These are phyloP conservation scores for Sporothrix phasma DNA, from an alignment of 2,329 filamentous ascomycete species.

Conservation along the genomic window DNA sequence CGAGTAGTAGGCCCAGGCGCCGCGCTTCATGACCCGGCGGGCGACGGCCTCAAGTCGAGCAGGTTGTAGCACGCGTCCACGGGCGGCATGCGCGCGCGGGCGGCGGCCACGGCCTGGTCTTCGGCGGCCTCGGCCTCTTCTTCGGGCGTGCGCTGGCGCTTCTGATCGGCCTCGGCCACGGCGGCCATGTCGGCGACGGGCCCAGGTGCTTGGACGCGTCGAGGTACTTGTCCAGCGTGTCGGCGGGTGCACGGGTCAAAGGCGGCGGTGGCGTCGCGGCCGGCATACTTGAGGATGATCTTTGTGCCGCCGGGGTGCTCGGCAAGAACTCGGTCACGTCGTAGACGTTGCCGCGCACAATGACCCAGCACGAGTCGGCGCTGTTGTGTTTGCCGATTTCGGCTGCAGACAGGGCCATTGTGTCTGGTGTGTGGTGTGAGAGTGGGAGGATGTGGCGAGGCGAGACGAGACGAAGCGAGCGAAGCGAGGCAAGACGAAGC, in stretches of 20 bases:
- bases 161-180: constrained; percentile 47
- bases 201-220: constrained; percentile 79
- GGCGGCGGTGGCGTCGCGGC: constrained; percentile 86
- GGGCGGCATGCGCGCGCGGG: constrained; percentile 65
- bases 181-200: constrained; percentile 82
- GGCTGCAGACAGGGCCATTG: constrained; percentile 23
- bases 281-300: constrained; percentile 94
- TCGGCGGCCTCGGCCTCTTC: constrained; percentile 56
- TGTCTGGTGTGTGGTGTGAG: neutral
- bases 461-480: no score
- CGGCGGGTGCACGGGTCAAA: constrained; percentile 84
- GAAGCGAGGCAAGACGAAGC: no score
- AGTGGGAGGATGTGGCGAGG: no score
- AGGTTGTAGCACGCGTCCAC: constrained; percentile 87
- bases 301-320: constrained; percentile 84
- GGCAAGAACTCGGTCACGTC: constrained; percentile 31
- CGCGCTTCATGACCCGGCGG: constrained; percentile 84
- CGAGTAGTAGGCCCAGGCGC: constrained; percentile 96
- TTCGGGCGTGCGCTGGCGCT: constrained; percentile 26
- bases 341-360: constrained; percentile 24
- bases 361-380: constrained; percentile 30
- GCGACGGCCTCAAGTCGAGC: constrained; percentile 90
- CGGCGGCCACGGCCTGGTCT: constrained; percentile 54
- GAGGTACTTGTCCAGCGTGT: constrained; percentile 79
- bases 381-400: constrained; percentile 29